phyloP scores from a whole-genome alignment of 441 rosid genomes.

The Populus hybrid region DNA sequence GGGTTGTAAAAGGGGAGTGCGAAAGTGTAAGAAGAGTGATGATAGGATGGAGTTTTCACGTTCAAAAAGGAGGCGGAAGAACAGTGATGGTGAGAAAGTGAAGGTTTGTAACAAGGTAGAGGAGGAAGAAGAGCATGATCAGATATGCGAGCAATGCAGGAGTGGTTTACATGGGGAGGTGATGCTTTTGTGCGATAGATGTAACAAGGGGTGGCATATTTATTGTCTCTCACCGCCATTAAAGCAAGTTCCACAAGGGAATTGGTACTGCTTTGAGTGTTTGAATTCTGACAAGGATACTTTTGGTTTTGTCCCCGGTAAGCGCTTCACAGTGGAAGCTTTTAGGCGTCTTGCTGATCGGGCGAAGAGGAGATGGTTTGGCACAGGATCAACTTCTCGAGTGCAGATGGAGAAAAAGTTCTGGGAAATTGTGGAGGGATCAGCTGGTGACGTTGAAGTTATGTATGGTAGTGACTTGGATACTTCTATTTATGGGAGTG shows the following conservation, averaged over 20 bases:
- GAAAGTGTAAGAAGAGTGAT: slow-evolving; percentile 35
- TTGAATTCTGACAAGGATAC: slow-evolving; percentile 84
- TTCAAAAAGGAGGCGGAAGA: slow-evolving; percentile 60
- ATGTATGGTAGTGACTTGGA: slow-evolving; percentile 97
- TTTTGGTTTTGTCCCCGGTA: slow-evolving; percentile 96
- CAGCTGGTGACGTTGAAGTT: slow-evolving; percentile 83
- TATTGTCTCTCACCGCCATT: slow-evolving; percentile 92
- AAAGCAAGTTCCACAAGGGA: slow-evolving; percentile 81
- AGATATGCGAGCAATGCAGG: slow-evolving; percentile 80
- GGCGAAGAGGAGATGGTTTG: slow-evolving; percentile 88
- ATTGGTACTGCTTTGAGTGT: slow-evolving; percentile 98
- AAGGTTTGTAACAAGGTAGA: slow-evolving; percentile 37
- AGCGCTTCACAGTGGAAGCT: slow-evolving; percentile 55
- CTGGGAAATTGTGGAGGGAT: slow-evolving; percentile 97
- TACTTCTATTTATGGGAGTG: slow-evolving; percentile 87
- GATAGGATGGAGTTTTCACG: slow-evolving; percentile 29
- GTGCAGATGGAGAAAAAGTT: slow-evolving; percentile 82
- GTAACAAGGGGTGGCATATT: slow-evolving; percentile 95
- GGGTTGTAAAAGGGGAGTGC: slow-evolving; percentile 50
- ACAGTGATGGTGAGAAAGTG: slow-evolving; percentile 35
- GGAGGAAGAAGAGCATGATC: slow-evolving; percentile 55
- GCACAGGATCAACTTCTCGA: slow-evolving; percentile 61
- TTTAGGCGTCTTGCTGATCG: slow-evolving; percentile 92
- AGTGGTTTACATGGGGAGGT: slow-evolving; percentile 91
- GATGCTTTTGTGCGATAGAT: slow-evolving; percentile 97